Evolutionary conservation across 352 stramenopile species (phyloP), one percentile per base, ranked within the genome.

Genomic region (Phytophthora boehmeriae): DNA sequence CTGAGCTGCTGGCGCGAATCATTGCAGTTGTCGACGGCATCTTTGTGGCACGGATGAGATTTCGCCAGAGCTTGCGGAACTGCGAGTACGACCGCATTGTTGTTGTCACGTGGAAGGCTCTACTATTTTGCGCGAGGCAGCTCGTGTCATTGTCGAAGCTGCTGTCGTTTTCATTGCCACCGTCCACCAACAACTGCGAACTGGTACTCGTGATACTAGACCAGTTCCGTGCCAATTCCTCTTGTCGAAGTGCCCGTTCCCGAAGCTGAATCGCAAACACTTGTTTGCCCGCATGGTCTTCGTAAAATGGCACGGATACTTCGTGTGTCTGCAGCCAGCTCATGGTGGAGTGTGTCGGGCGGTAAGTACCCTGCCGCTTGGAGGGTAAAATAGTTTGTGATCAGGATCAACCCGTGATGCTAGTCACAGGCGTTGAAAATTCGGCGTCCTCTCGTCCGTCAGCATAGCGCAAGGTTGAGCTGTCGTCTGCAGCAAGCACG

Each of bases 301-400:
- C 68, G 44, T 81, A 75, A 54, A 70, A 70, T 13, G 74, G 75
- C 34, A 89, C 63, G 25, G 54, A 27, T n/a, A 86, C 35, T 46
- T 82, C 68, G 62, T 84, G 73, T 20, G 60, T 63, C 54, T 87
- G 76, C 20, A 89, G 28, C 79, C 79, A 89, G 59, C 76, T 89
- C 76, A 87, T 86, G 28, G 20, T 46, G n/a, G n/a, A n/a, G 48
- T n/a, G 27, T 8, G 48, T 47, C n/a, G 43, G 36, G 27, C 47
- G 38, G 14, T 35, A 39, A n/a, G 63, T 64, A 58, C 34, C 39
- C 59, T 59, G 54, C 42, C 30, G 30, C 58, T 32, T 25, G 49
- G 58, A 54, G 34, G 46, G 66, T 64, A 25, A 63, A 64, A 71
- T 68, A 11, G 46, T 51, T 64, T 65, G 48, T 75, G 66, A 64